Evolutionary conservation across 2,329 filamentous ascomycete genomes (phyloP), one percentile per base, ranked within the genome.

Genomic region (Colletotrichum navitas): DNA sequence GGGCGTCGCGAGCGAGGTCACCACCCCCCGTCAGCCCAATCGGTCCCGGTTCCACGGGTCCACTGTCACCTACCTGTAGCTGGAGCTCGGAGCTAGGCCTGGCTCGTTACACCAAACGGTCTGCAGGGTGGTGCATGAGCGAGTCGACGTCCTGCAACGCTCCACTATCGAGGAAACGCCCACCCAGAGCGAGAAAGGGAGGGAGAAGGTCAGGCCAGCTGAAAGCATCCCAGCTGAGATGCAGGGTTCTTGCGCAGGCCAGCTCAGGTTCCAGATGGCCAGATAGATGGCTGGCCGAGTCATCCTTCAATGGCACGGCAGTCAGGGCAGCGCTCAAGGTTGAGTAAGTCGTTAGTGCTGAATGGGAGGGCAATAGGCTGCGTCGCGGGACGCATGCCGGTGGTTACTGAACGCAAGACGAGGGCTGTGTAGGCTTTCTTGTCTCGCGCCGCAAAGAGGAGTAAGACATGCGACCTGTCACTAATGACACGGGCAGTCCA

Each of bases 31-130:
- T 51, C 64, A 71, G 45, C 34, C 65, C 68, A 68, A 68, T 63
- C 52, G 65, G 59, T 71, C 65, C 68, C 68, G 58, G 63, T 61
- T 29, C 68, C 45, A 49, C 54, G 65, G 68, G 68, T 71, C 66
- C 65, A 68, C 66, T 59, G 58, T 54, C 65, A 69, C 55, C 52
- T 12, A 69, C 55, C 52, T 12, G 55, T 63, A 66, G 67, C 54
- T 69, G 60, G n/a, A 63, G 34, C 34, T 52, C n/a, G 43, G 32
- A 41, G 60, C 45, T 52, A 47, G 60, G 34, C 45, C 62, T 52
- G 43, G 32, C 65, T 70, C 55, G 56, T 60, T 70, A 54, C 67
- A 61, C 63, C 39, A 59, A 70, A 67, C 54, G 66, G 62, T 63
- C 62, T 66, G 43, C 56, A 62, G 64, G 51, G 39, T 51, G 41